Conservation (phyloP, 164 flowering plant genomes). For the Vitis riparia region DNA sequence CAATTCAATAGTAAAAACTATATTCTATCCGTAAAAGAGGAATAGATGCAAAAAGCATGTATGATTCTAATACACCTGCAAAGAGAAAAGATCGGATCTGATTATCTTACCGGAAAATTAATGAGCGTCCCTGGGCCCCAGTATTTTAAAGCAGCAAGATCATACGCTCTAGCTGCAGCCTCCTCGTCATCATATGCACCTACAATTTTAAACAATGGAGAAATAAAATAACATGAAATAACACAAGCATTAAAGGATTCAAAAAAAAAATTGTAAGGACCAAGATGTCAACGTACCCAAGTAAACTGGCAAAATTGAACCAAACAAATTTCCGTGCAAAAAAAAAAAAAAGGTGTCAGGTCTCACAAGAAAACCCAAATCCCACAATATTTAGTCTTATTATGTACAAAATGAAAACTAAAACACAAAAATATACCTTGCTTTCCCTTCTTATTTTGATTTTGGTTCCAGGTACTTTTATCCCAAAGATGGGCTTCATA, state of each 20-base stretch:
- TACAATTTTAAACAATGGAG: conserved; percentile 19
- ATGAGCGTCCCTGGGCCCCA: conserved; percentile 99
- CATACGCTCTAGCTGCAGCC: conserved; percentile 99
- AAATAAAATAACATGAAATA: not conserved
- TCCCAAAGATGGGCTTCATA: conserved; percentile 99
- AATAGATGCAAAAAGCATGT: not conserved
- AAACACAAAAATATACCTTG: conserved; percentile 57
- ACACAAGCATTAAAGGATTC: not conserved
- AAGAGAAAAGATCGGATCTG: not conserved
- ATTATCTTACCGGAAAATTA: conserved; percentile 87
- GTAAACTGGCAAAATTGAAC: conserved; percentile 57
- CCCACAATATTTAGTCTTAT: not conserved
- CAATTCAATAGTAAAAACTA: not conserved
- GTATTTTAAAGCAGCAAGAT: conserved; percentile 97
- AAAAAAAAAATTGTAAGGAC: not conserved
- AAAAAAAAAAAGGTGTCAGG: conserved; percentile 18
- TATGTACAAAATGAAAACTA: conserved; percentile 1
- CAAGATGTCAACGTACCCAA: conserved; percentile 55
- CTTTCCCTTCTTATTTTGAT: conserved; percentile 99
- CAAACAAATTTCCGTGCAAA: conserved; percentile 34
- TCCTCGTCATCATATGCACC: conserved; percentile 99
- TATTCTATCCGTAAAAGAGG: not conserved
- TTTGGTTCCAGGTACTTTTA: conserved; percentile 97
- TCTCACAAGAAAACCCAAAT: conserved; percentile 2
- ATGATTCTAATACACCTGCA: not conserved